These are phyloP conservation scores for Fragaria nilgerrensis DNA, from an alignment of 306 rosid genomes.

Conservation along the genomic window DNA sequence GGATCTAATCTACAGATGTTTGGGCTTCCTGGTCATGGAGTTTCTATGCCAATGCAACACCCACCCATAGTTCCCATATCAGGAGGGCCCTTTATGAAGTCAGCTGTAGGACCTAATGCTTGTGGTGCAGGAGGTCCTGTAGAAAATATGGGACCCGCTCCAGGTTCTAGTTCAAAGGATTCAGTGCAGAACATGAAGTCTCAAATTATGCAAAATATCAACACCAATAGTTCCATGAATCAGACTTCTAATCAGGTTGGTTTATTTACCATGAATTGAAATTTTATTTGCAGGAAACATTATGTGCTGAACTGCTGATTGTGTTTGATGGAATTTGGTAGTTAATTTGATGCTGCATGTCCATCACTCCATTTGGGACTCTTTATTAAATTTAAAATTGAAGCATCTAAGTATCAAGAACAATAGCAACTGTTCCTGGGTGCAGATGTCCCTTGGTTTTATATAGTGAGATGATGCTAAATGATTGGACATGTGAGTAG, in stretches of 20 bases:
- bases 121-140: conserved; percentile 44
- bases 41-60: conserved; percentile 50
- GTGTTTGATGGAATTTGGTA: background rate
- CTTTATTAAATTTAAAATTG: background rate
- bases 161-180: conserved; percentile 50
- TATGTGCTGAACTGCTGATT: background rate
- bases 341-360: conserved; percentile 1
- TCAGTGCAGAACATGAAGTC: conserved; percentile 40
- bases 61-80: conserved; percentile 42
- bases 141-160: conserved; percentile 48
- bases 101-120: conserved; percentile 37
- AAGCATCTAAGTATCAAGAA: background rate
- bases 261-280: conserved; percentile 9
- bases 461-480: background rate
- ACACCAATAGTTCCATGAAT: conserved; percentile 40
- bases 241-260: conserved; percentile 55
- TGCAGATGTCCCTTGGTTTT: background rate
- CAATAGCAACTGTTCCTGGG: background rate
- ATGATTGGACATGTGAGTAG: background rate
- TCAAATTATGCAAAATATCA: conserved; percentile 35
- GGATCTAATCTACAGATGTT: conserved; percentile 62
- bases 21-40: conserved; percentile 73
- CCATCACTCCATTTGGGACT: background rate
- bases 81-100: conserved; percentile 53
- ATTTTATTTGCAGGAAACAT: conserved; percentile 14